Base-by-base conservation (phyloP, 208 protist species). In the Acanthamoeba castellanii region DNA sequence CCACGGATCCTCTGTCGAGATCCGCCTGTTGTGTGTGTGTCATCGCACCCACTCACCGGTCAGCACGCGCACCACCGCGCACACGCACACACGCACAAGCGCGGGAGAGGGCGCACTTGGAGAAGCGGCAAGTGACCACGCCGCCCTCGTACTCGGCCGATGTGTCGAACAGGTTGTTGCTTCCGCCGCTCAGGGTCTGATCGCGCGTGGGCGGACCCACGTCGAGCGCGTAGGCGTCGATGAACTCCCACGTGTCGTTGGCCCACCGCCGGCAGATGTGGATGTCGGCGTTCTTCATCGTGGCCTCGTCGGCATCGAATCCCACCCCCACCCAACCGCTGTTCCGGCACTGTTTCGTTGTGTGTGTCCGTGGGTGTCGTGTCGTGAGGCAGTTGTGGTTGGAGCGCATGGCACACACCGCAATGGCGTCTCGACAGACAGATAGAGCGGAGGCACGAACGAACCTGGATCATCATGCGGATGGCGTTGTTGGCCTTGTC, bases 201-300 rank as follows among this genome's bases (percentile, higher is more conserved):
- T 92, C 57, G 11, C 30, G 22, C 66, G 87, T 92, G 9, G 87
- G 87, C 14, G 59, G 59, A 25, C 87, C 87, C 42, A 92, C 87
- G 61, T 92, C 87, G 45, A 76, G 87, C 34, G 87, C 87, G 87
- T 92, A 92, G 3, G 87, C 87, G 47, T 92, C 87, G 87, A 92
- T 57, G 87, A 92, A 92, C 61, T 92, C 87, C 87, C 87, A 92
- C 87, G 59, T 92, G 6, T 34, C 64, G 87, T 92, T 76, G 30
- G 7, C 59, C 59, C 32, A 57, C 59, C 61, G 32, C 1, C 61
- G 57, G 59, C 87, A 92, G 27, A 92, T 76, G 87, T 57, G 37
- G 87, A 92, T 92, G 47, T 92, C 87, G 57, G 87, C 87, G 66
- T 74, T 74, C 87, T 92, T 92, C 78, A 87, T 87, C 11, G 78